These are phyloP conservation scores for Amanita rimosa DNA, from an alignment of 768 basidiomycete species.

Conservation along the genomic window DNA sequence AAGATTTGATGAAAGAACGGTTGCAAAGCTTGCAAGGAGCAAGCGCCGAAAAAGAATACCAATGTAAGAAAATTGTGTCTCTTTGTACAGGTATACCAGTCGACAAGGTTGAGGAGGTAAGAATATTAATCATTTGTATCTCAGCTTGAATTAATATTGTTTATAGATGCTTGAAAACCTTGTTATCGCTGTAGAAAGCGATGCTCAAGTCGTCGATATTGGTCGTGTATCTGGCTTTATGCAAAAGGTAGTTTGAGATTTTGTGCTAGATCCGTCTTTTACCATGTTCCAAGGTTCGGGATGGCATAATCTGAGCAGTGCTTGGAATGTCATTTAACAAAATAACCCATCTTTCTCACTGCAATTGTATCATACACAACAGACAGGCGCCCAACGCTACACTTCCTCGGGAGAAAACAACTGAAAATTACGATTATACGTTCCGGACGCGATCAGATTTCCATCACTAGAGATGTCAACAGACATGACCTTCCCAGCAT, in stretches of 20 bases:
- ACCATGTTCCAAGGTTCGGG: slow-evolving; percentile 33
- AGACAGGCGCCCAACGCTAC: slow-evolving; percentile 4
- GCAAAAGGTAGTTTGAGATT: slow-evolving; percentile 53
- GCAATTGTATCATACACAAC: slow-evolving; percentile 21
- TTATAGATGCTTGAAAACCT: slow-evolving; percentile 76
- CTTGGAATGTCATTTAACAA: slow-evolving; percentile 11
- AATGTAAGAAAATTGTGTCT: slow-evolving; percentile 87
- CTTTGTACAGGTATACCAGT: slow-evolving; percentile 79
- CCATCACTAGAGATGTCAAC: slow-evolving; percentile 85
- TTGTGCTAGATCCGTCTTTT: neutral
- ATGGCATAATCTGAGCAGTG: slow-evolving; percentile 35
- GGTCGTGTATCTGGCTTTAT: slow-evolving; percentile 83
- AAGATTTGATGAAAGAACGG: slow-evolving; percentile 60
- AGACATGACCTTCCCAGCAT: slow-evolving; percentile 98
- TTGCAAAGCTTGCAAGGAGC: slow-evolving; percentile 64
- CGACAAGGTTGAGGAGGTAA: slow-evolving; percentile 84
- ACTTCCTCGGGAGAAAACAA: slow-evolving; percentile 69
- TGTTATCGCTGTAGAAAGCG: slow-evolving; percentile 81
- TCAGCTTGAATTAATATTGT: slow-evolving; percentile 9
- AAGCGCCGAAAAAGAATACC: slow-evolving; percentile 81
- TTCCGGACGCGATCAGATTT: slow-evolving; percentile 77
- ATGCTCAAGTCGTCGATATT: slow-evolving; percentile 71
- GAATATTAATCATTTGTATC: slow-evolving; percentile 4
- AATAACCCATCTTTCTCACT: slow-evolving; percentile 10
- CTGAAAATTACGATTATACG: slow-evolving; percentile 92